A percentile compares a stretch with the other conserved stretches of the same genome.
These are phyloP conservation scores for Biscogniauxia mediterranea DNA, from an alignment of 2,329 filamentous ascomycete species.

Conservation along the genomic window DNA sequence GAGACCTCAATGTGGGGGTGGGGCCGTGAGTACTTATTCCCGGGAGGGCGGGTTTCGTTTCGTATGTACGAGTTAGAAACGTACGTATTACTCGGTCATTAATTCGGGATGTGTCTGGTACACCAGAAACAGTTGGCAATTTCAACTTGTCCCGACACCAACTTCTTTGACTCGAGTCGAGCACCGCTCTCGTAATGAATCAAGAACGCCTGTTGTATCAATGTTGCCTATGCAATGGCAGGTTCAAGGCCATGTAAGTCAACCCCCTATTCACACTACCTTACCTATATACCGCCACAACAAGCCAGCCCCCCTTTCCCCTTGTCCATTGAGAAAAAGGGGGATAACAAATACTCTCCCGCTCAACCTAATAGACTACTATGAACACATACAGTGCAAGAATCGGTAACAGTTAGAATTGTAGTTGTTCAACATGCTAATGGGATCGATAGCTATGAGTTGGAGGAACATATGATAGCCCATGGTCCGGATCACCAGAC, in stretches of 20 bases:
- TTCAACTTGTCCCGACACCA: neutral
- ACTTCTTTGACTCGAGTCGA: neutral
- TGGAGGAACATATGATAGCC: neutral
- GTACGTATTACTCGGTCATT: neutral
- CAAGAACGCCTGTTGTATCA: neutral
- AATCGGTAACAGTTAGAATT: neutral
- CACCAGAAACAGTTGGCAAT: neutral
- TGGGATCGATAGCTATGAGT: neutral
- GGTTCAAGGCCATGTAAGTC: neutral
- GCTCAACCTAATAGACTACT: neutral
- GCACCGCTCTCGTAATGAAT: neutral
- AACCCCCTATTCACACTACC: neutral
- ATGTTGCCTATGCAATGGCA: neutral
- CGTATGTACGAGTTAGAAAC: neutral
- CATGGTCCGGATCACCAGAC: neutral
- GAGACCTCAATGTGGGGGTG: neutral
- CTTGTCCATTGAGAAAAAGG: neutral
- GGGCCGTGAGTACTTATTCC: neutral
- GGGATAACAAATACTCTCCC: neutral
- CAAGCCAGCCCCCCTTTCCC: neutral
- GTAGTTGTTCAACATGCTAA: neutral
- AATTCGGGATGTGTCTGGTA: neutral
- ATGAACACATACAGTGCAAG: neutral
- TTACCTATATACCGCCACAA: too few species aligned
- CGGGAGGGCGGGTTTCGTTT: neutral